These are phyloP conservation scores for Gentiana macrophylla DNA, from an alignment of 257 asterid genomes.

Conservation along the genomic window DNA sequence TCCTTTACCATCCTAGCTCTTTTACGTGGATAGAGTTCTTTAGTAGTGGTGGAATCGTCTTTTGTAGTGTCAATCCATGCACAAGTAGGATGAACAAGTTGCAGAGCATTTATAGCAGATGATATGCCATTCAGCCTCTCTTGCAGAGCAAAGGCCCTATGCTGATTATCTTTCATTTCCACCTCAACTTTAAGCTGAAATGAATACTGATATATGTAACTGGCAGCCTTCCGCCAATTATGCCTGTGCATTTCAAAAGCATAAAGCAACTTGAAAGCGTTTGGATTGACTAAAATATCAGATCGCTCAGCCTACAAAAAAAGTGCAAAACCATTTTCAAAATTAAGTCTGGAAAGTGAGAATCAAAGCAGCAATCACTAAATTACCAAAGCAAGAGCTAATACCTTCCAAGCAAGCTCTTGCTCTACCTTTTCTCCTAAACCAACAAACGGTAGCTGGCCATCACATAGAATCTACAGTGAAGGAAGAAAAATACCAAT, in stretches of 20 bases:
- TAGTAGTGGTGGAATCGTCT: conserved; percentile 34
- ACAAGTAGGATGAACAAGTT: conserved; percentile 84
- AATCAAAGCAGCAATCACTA: conserved; percentile 15
- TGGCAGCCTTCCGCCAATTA: conserved; percentile 94
- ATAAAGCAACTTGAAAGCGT: conserved; percentile 72
- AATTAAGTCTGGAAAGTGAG: conserved; percentile 9
- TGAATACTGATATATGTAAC: conserved; percentile 58
- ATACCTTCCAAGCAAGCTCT: conserved; percentile 97
- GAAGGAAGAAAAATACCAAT: conserved; percentile 5
- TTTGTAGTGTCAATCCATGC: conserved; percentile 77
- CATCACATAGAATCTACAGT: conserved; percentile 81
- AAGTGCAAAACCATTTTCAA: conserved; percentile 10
- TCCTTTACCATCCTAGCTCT: conserved; percentile 53
- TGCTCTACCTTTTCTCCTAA: conserved; percentile 77
- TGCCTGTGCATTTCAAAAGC: conserved; percentile 88
- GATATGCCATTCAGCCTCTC: conserved; percentile 87
- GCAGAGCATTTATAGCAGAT: conserved; percentile 85
- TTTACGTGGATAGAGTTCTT: conserved; percentile 64
- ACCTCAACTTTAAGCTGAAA: conserved; percentile 62
- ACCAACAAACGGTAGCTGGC: conserved; percentile 89
- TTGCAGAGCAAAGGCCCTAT: conserved; percentile 52
- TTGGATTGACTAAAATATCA: conserved; percentile 73
- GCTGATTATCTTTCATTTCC: conserved; percentile 49
- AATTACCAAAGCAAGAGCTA: conserved; percentile 8
- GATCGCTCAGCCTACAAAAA: conserved; percentile 88